Conservation (phyloP, 192 early-diverging fungal genomes). For the Entophlyctis luteolus region DNA sequence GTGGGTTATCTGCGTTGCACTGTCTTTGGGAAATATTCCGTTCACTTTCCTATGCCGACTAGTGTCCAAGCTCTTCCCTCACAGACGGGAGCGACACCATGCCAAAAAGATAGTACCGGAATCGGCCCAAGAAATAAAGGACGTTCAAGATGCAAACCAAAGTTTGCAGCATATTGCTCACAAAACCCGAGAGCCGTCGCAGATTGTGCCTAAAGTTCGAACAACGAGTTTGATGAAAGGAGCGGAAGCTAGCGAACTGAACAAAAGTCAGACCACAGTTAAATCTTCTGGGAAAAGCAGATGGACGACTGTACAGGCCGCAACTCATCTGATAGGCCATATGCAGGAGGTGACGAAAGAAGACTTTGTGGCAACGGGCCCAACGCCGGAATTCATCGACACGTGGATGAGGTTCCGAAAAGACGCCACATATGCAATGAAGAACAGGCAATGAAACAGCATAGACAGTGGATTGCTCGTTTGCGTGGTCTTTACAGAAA, state of each 20-base stretch:
- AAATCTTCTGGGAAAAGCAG: slow-evolving; percentile 2
- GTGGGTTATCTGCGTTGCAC: slow-evolving; percentile 45
- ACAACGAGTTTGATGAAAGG: slow-evolving; percentile 8
- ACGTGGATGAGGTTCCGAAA: slow-evolving; percentile 46
- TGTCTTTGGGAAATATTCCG: slow-evolving; percentile 38
- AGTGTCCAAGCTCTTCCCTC: slow-evolving; percentile 27
- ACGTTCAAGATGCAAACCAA: neutral
- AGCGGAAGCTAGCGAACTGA: neutral
- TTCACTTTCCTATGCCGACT: slow-evolving; percentile 38
- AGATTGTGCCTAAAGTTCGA: slow-evolving; percentile 8
- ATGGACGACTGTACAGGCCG: slow-evolving; percentile 43
- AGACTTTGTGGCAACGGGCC: slow-evolving; percentile 31
- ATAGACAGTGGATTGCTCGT: neutral
- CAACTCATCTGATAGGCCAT: slow-evolving; percentile 42
- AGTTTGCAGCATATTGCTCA: no score
- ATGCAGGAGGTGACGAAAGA: slow-evolving; percentile 29
- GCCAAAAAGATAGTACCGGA: neutral
- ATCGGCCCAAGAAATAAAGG: neutral
- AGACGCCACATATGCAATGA: slow-evolving; percentile 17
- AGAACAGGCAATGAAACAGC: neutral
- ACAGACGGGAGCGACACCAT: neutral
- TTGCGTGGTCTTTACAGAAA: no score
- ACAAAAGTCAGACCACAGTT: slow-evolving; percentile 1
- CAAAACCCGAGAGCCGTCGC: neutral
- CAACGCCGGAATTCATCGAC: slow-evolving; percentile 35